Base-by-base conservation (phyloP, 768 basidiomycete species). In the Russula vinacea region DNA sequence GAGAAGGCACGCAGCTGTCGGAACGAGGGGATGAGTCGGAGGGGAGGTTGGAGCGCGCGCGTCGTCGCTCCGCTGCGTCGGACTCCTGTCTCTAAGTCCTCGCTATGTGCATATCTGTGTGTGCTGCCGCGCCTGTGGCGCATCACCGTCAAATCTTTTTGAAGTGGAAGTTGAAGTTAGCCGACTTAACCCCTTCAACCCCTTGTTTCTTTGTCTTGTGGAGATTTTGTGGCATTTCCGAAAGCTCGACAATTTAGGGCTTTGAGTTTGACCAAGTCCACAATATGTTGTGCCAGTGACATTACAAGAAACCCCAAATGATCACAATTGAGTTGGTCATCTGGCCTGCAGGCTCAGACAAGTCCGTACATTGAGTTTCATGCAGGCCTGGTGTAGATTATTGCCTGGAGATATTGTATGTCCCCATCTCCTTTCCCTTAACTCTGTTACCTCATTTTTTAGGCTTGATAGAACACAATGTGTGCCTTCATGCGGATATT, bases 391-490 rank as follows among this genome's bases (percentile, higher is more conserved):
- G 22, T n/a, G 7, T 24, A 6, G 8, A 22, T 47, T 47, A 24
- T 47, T 8, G 33, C 33, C 56, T 32, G 44, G 56, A 57, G 42
- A 47, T 47, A 37, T 45, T 33, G 44, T 47, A 9, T 47, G 56
- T 33, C 3, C 29, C 32, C 44, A 57, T 9, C 53, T 19, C 37
- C 45, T 45, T 33, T 33, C 33, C 33, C 33, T 8, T 17, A 44
- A 13, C 29, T n/a, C 45, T n/a, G 3, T 45, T 57, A 19, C 6
- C 51, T 33, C 17, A 52, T 33, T 33, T 8, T 29, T 29, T 5
- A 33, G 17, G 3, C 32, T 2, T 33, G n/a, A n/a, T 29, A 52
- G 51, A 29, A 52, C 45, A 24, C 17, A 9, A 47, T 47, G 45
- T 47, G 45, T 11, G 10, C 45, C 45, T 24, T 22, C 22, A 16